phyloP scores from a whole-genome alignment of 306 rosid genomes.

The Rosa lucieae region DNA sequence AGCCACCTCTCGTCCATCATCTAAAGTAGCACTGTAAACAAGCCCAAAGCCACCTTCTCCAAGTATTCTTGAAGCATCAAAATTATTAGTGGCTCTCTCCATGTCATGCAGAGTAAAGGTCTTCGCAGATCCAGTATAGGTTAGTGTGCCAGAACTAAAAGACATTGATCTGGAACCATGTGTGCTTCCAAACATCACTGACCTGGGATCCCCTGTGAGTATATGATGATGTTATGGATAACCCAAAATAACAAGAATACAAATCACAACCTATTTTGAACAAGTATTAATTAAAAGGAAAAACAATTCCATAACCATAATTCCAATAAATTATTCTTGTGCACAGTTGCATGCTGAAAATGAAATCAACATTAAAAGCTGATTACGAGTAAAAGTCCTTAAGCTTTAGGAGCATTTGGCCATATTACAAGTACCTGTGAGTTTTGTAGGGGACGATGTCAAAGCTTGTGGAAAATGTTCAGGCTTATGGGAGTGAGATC shows the following conservation, averaged over 20 bases:
- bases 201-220: constrained; percentile 42
- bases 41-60: constrained; percentile 99
- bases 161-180: constrained; percentile 54
- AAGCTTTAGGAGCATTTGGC: not conserved
- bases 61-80: constrained; percentile 76
- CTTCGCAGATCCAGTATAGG: constrained; percentile 75
- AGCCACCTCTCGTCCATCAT: constrained; percentile 87
- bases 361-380: not conserved
- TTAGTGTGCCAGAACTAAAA: constrained; percentile 49
- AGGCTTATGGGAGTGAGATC: constrained; percentile 28
- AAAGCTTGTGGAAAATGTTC: constrained; percentile 44
- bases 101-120: constrained; percentile 68
- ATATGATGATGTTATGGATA: not conserved
- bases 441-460: constrained; percentile 49
- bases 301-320: not conserved
- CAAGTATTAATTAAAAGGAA: not conserved
- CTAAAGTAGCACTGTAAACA: constrained; percentile 70
- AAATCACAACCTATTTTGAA: not conserved
- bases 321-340: not conserved
- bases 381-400: not conserved
- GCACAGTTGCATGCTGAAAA: not conserved
- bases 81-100: constrained; percentile 74
- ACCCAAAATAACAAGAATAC: not conserved
- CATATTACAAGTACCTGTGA: constrained; percentile 46
- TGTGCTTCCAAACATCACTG: constrained; percentile 34